These are phyloP conservation scores for Barnettozyma pratensis DNA, from an alignment of 805 yeast species.

Conservation along the genomic window DNA sequence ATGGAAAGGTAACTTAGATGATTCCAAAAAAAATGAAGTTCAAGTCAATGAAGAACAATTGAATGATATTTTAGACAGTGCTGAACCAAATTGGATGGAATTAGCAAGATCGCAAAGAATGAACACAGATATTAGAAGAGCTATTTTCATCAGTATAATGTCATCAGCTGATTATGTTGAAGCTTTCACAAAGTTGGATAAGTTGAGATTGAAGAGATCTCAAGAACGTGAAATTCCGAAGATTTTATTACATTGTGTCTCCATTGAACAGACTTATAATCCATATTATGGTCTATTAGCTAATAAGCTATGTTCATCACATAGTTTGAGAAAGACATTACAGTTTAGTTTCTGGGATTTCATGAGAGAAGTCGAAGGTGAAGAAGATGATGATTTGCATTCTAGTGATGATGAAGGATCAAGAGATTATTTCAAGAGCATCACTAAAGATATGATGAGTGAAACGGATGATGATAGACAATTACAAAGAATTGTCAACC, in stretches of 20 bases:
- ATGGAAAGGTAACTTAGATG: slow-evolving; percentile 67
- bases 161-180: slow-evolving; percentile 90
- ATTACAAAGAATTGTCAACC: slow-evolving; percentile 56
- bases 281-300: slow-evolving; percentile 88
- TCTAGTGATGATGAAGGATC: slow-evolving; percentile 31
- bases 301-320: slow-evolving; percentile 67
- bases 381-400: slow-evolving; percentile 32
- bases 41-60: slow-evolving; percentile 16
- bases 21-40: slow-evolving; percentile 16
- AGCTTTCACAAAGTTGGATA: slow-evolving; percentile 77
- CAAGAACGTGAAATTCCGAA: slow-evolving; percentile 87
- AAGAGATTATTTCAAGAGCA: slow-evolving; percentile 23
- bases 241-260: slow-evolving; percentile 80
- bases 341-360: slow-evolving; percentile 91
- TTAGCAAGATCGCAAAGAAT: slow-evolving; percentile 82
- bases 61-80: slow-evolving; percentile 16
- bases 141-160: slow-evolving; percentile 91
- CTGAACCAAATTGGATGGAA: slow-evolving; percentile 77
- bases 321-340: slow-evolving; percentile 72
- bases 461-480: slow-evolving; percentile 44
- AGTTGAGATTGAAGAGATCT: slow-evolving; percentile 65
- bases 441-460: slow-evolving; percentile 26
- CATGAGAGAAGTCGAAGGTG: slow-evolving; percentile 61
- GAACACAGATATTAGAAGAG: slow-evolving; percentile 94
- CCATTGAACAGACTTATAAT: slow-evolving; percentile 76